Evolutionary conservation across 2,329 filamentous ascomycete species (phyloP).

Genomic region (Parascedosporium putredinis): DNA sequence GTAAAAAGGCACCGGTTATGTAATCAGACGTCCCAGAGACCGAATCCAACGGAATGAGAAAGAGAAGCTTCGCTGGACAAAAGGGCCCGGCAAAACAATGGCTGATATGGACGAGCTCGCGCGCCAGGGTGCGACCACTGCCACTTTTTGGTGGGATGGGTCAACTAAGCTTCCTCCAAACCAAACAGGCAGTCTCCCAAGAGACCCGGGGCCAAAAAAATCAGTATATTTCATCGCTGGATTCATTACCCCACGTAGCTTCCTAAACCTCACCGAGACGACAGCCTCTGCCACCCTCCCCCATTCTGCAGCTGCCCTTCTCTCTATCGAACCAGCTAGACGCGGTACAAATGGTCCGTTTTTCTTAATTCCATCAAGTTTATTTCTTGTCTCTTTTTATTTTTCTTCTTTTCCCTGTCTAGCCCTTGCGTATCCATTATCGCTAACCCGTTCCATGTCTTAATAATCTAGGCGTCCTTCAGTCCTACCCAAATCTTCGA

Average conservation of each 20-base stretch:
- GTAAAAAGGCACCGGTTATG: background rate
- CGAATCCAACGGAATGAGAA: no score
- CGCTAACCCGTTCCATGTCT: no score
- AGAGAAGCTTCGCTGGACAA: no score
- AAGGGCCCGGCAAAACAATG: background rate
- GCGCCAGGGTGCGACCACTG: no score
- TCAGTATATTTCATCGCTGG: background rate
- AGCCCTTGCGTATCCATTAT: no score
- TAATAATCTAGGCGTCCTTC: conserved; percentile 41
- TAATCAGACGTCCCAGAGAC: no score
- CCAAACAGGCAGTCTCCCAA: conserved; percentile 5
- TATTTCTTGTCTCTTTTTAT: background rate
- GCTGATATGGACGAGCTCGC: background rate
- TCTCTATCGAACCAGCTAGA: background rate
- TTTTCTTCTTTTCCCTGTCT: background rate
- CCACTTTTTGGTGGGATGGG: background rate
- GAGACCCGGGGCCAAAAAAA: no score
- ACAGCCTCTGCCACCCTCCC: background rate
- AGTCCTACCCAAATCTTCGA: conserved; percentile 97
- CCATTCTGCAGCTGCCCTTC: background rate
- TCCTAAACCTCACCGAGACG: conserved; percentile 3
- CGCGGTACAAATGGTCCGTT: conserved; percentile 5
- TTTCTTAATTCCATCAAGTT: no score
- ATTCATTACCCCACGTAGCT: conserved; percentile 5
- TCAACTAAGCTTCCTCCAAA: conserved; percentile 7